Conservation (phyloP, 306 rosid genomes). For the Glycine tomentella region DNA sequence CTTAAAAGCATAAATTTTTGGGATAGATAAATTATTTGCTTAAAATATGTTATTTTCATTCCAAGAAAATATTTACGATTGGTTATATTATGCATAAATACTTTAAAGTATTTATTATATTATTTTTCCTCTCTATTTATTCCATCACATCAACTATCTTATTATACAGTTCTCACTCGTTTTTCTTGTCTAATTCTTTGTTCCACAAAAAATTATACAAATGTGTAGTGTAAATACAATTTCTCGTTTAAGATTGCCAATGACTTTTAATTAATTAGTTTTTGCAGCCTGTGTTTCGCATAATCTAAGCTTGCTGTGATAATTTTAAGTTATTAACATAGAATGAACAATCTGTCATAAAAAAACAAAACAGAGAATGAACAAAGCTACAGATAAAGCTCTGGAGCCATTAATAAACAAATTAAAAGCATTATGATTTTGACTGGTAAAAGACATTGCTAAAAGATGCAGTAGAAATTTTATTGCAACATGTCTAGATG, state of each 20-base stretch:
- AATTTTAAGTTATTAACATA: background rate
- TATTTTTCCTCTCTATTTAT: background rate
- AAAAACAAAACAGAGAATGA: background rate
- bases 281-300: too few relatives aligned
- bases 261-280: too few relatives aligned
- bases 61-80: background rate
- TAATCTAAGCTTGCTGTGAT: too few relatives aligned
- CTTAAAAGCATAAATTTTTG: background rate
- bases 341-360: background rate
- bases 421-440: background rate
- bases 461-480: background rate
- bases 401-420: background rate
- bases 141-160: background rate
- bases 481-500: background rate
- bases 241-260: too few relatives aligned
- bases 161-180: too few relatives aligned
- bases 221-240: too few relatives aligned
- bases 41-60: background rate
- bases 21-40: background rate
- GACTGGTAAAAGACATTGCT: background rate
- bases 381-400: background rate
- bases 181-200: too few relatives aligned
- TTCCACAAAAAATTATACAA: too few relatives aligned
- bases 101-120: background rate
- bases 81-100: background rate